Base-by-base conservation (phyloP, 2,329 filamentous ascomycete species). In the Cercospora zeina region DNA sequence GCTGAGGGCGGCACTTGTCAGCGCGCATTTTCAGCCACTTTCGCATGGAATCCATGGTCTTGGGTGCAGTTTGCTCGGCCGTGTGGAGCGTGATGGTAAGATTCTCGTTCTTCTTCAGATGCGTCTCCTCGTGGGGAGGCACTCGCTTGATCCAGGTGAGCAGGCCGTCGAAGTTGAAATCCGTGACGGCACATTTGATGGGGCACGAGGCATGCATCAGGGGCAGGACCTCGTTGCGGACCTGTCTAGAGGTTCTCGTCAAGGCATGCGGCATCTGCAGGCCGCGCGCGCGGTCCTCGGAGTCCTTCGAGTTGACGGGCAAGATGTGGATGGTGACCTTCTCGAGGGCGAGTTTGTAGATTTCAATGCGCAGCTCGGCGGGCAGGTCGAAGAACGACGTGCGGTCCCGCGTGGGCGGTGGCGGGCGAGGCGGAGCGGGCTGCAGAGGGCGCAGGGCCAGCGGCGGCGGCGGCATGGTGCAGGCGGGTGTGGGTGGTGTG, bases 111-210 rank as follows among this genome's bases (percentile, higher is more conserved):
- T 72, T 73, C 47, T 60, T 61, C 31, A 73, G 63, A 45, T 69
- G 69, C 54, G 58, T 61, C 36, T 72, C 64, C 47, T 72, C 64
- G 34, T 69, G 54, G 9, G 70, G 68, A 19, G 71, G 71, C 33
- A 73, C 69, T 27, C 71, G 68, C 13, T 56, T 39, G 51, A 73
- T 67, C 70, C 70, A 73, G 9, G 63, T 62, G 51, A 73, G 67
- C 50, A 73, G 54, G 13, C 69, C 68, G 45, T 67, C 66, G 62
- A 73, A 73, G 62, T 71, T 68, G 65, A 73, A 72, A 62, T 73
- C 71, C 24, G 71, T 73, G 58, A 73, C 63, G 24, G 64, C 65
- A 61, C 69, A 69, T 45, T 62, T 62, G 56, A 73, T 73, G 9
- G 65, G 66, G 58, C 71, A 72, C 37, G 62, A 61, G 42, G 66